A percentile compares a stretch with the other conserved stretches of the same genome.
These are phyloP conservation scores for Falciphora oryzae DNA, from an alignment of 2,329 filamentous ascomycete genomes.

Conservation along the genomic window DNA sequence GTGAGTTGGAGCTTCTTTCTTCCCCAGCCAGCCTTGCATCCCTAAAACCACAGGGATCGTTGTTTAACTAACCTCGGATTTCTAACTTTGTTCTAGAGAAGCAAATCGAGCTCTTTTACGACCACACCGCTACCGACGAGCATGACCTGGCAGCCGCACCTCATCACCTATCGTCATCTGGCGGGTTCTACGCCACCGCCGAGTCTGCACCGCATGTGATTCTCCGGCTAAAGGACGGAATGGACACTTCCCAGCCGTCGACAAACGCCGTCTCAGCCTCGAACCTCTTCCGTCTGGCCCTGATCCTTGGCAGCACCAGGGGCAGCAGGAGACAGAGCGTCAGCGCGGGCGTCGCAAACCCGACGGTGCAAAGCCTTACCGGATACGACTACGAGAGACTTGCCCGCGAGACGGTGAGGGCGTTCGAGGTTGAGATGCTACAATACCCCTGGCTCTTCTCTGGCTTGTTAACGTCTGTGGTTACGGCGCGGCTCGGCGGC, in stretches of 20 bases:
- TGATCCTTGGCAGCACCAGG: slow-evolving; percentile 54
- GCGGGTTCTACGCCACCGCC: slow-evolving; percentile 70
- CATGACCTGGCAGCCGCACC: slow-evolving; percentile 6
- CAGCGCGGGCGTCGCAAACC: slow-evolving; percentile 6
- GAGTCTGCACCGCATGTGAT: slow-evolving; percentile 62
- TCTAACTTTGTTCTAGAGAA: slow-evolving; percentile 41
- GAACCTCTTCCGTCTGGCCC: slow-evolving; percentile 78
- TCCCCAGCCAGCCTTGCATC: no score
- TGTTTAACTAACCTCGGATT: slow-evolving; percentile 10
- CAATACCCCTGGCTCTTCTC: slow-evolving; percentile 93
- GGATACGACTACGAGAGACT: slow-evolving; percentile 47
- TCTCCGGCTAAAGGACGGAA: slow-evolving; percentile 87
- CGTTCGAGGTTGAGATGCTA: slow-evolving; percentile 86
- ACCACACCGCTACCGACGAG: slow-evolving; percentile 39
- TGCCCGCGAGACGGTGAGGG: slow-evolving; percentile 69
- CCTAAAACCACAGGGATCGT: neutral
- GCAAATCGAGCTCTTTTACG: slow-evolving; percentile 75
- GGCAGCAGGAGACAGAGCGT: neutral
- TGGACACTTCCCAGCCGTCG: slow-evolving; percentile 87
- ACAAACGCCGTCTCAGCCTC: slow-evolving; percentile 81
- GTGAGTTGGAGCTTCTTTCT: slow-evolving; percentile 33
- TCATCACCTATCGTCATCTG: slow-evolving; percentile 33
- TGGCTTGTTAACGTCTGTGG: slow-evolving; percentile 69
- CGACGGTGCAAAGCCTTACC: neutral
- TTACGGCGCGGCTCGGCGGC: slow-evolving; percentile 66